Evolutionary conservation across 2,329 filamentous ascomycete species (phyloP), one percentile per base, ranked within the genome.

Genomic region (Neophaeococcomyces mojaviensis): DNA sequence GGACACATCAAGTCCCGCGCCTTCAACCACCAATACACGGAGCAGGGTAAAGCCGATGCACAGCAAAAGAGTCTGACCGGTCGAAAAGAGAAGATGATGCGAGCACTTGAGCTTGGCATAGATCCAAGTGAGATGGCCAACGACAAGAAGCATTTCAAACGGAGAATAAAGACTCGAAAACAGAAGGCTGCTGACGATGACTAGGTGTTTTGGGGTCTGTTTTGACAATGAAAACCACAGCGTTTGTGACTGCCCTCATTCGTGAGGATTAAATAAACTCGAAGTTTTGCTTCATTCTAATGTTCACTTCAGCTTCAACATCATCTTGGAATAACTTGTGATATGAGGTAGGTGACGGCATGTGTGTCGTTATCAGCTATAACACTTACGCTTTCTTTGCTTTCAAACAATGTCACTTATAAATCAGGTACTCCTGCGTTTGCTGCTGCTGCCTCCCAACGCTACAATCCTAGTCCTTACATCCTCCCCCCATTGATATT

Each of bases 91-190:
- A 81, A 58, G 59, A 74, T 83, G 32, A 79, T 96, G 72, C 72
- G 86, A 41, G 90, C 90, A 9, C 61, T 96, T 51, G 88, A 96
- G 69, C 86, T 83, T 49, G 86, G 87, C 12, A 64, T 97, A 30
- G 88, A 96, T 59, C 82, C 86, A 1, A 83, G 82, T 49, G 90
- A 96, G 48, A 68, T 92, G 54, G 69, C 64, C 47, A 58, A 72
- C 42, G 77, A 82, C 47, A 98, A 98, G 79, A 97, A 96, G 72
- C 92, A 98, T 68, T 92, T 88, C 67, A 94, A 94, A 70, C 83
- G 81, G 33, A 76, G 78, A 52, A 81, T 74, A 65, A 76, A 73
- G 49, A 83, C 78, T 61, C 71, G 72, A 49, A 77, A 75, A 61
- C 72, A 69, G 58, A 62, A 63, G 36, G 64, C 61, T 38, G 68